Conservation (phyloP, 2,329 filamentous ascomycete species). For the Pseudogymnoascus sp. region DNA sequence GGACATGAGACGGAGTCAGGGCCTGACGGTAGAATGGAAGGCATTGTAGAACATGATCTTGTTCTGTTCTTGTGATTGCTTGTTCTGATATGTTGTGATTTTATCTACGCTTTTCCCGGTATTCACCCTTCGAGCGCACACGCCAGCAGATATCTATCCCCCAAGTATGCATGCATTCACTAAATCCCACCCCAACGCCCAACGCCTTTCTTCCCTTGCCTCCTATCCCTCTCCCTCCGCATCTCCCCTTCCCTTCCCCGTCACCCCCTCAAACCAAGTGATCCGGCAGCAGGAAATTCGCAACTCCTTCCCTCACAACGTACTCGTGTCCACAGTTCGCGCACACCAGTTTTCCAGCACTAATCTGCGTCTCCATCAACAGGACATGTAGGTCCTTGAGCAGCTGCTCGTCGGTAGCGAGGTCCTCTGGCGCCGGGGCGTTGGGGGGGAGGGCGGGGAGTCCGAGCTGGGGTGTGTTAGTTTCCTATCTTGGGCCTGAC, state of each 20-base stretch:
- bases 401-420: constrained; percentile 59
- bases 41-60: constrained; percentile 2
- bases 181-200: not conserved
- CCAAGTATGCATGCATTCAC: constrained; percentile 3
- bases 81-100: not conserved
- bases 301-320: constrained; percentile 88
- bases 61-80: not conserved
- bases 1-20: not conserved
- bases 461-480: constrained; percentile 56
- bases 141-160: not conserved
- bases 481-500: constrained; percentile 9
- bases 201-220: not conserved
- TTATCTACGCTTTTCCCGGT: not conserved
- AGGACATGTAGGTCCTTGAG: constrained; percentile 72
- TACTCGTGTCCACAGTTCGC: constrained; percentile 92
- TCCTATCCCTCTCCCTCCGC: not conserved
- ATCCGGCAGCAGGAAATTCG: constrained; percentile 88
- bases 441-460: constrained; percentile 65
- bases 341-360: constrained; percentile 82
- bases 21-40: not conserved
- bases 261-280: constrained; percentile 59
- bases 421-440: constrained; percentile 54
- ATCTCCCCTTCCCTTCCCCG: not conserved
- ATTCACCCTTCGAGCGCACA: not conserved
- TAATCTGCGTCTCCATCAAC: constrained; percentile 82